Conservation (phyloP, 2,329 filamentous ascomycete genomes). For the Paecilomyces formosus region DNA sequence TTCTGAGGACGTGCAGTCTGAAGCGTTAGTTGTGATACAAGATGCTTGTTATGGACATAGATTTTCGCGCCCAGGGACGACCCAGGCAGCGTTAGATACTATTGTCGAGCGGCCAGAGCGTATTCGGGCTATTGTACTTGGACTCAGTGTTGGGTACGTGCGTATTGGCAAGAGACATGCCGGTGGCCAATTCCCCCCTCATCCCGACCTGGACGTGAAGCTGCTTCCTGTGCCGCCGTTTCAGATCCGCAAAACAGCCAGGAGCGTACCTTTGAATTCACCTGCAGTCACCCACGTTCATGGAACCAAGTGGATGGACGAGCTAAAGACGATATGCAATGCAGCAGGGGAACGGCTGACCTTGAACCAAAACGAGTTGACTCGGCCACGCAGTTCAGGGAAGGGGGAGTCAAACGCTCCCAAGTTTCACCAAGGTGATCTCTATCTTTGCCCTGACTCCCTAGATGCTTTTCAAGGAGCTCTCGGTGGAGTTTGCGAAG, state of each 20-base stretch:
- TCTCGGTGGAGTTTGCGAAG: slow-evolving; percentile 86
- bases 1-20: slow-evolving; percentile 31
- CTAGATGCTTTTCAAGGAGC: slow-evolving; percentile 83
- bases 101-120: slow-evolving; percentile 94
- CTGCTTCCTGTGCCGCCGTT: slow-evolving; percentile 63
- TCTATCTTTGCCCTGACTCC: slow-evolving; percentile 85
- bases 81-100: slow-evolving; percentile 60
- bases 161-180: slow-evolving; percentile 75
- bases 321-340: slow-evolving; percentile 78
- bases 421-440: slow-evolving; percentile 75
- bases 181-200: slow-evolving; percentile 60
- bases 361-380: slow-evolving; percentile 68
- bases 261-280: slow-evolving; percentile 64
- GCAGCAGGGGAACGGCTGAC: slow-evolving; percentile 71
- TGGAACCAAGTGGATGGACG: slow-evolving; percentile 86
- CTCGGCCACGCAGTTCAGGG: slow-evolving; percentile 46
- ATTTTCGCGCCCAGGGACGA: slow-evolving; percentile 74
- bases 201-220: slow-evolving; percentile 52
- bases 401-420: slow-evolving; percentile 35
- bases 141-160: slow-evolving; percentile 81
- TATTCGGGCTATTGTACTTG: slow-evolving; percentile 74
- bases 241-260: slow-evolving; percentile 71
- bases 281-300: slow-evolving; percentile 84
- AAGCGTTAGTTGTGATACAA: slow-evolving; percentile 79
- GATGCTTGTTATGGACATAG: slow-evolving; percentile 94